Evolutionary conservation across 1,284 basidiomycete species (phyloP), one percentile per base, ranked within the genome.

Genomic region (Boletellus sp.): DNA sequence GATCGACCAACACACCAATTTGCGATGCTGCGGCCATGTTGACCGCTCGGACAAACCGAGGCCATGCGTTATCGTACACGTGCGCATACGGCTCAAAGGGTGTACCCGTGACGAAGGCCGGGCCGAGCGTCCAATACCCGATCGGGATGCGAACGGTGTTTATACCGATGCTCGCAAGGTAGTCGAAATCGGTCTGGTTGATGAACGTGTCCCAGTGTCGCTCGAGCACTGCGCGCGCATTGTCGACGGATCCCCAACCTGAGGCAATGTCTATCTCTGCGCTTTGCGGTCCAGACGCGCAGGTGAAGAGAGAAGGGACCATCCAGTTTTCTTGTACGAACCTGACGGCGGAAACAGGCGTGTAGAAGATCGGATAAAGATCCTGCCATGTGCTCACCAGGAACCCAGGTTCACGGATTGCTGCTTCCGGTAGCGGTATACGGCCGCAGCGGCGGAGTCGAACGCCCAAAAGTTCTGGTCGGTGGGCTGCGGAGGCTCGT

Each of bases 281-380:
- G 2, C 68, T 56, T 55, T 76, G 71, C 16, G 69, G 57, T 5
- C 76, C 82, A 20, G 71, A 61, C 4, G 87, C 84, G 49, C 84
- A 87, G 2, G 63, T 60, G 60, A 88, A 89, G 26, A 87, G 54
- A 34, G 81, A 82, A 4, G 81, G 79, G 6, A 79, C 79, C 83
- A 91, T 88, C 87, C 87, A 91, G 23, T 76, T 68, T 61, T 91
- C 87, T 46, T 83, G 79, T 1, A 88, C 84, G 56, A 90, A 87
- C 85, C 84, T 84, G 25, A 1, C 16, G 9, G 16, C 0, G 2
- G 16, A 14, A 22, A 23, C 32, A 22, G 21, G 14, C 3, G 30
- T 37, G 26, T 9, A 14, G 16, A 6, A 7, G n/a, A 22, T 11
- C 5, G 20, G 3, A 8, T 7, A 17, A 13, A 8, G n/a, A 20